These are phyloP conservation scores for Adiantum capillusveneris DNA, from an alignment of 75 land plant genomes.

Conservation along the genomic window DNA sequence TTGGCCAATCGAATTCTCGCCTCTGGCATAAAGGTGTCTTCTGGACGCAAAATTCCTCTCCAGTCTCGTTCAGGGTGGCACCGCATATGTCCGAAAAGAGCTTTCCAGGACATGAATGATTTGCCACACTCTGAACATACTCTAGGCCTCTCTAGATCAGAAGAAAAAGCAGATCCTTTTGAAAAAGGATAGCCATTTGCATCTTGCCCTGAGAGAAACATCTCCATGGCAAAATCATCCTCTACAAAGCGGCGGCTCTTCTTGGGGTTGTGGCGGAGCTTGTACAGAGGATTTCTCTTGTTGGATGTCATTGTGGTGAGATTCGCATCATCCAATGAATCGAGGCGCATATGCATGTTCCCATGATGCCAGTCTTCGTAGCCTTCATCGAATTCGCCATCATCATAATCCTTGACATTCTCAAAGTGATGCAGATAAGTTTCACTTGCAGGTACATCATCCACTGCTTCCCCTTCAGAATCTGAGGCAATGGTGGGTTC, in stretches of 20 bases:
- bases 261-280: constrained; percentile 33
- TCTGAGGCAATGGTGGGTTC: too few relatives aligned
- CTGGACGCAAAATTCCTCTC: constrained; percentile 19
- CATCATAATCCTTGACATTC: too few relatives aligned
- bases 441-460: too few relatives aligned
- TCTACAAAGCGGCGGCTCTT: constrained; percentile 24
- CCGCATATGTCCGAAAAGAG: constrained; percentile 54
- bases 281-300: constrained; percentile 14
- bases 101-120: constrained; percentile 41
- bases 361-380: too few relatives aligned
- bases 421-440: too few relatives aligned
- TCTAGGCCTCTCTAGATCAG: background rate
- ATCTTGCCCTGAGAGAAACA: background rate
- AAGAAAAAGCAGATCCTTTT: background rate
- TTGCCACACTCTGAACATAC: constrained; percentile 42
- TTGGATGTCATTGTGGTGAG: too few relatives aligned
- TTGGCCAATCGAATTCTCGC: too few relatives aligned
- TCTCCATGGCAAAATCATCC: constrained; percentile 4
- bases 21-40: too few relatives aligned
- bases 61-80: constrained; percentile 40
- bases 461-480: too few relatives aligned
- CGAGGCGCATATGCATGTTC: too few relatives aligned
- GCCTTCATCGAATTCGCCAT: too few relatives aligned
- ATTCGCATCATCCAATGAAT: too few relatives aligned
- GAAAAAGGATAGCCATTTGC: background rate